Conservation (phyloP, 306 rosid species). For the Vigna hirtella region DNA sequence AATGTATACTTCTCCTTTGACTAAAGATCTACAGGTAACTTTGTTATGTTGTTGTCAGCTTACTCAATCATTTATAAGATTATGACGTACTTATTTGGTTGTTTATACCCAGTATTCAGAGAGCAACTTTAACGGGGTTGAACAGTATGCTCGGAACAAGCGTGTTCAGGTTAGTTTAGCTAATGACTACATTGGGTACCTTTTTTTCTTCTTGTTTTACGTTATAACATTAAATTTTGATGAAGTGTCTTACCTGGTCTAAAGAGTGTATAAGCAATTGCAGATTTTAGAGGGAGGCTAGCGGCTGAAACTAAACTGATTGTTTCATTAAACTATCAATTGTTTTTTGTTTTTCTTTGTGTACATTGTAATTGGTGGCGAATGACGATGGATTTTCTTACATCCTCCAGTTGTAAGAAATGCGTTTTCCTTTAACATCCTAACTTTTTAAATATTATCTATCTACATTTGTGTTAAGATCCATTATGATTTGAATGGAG, state of each 20-base stretch:
- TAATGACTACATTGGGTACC: constrained; percentile 16
- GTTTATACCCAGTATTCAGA: constrained; percentile 62
- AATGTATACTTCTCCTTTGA: constrained; percentile 86
- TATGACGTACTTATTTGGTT: constrained; percentile 30
- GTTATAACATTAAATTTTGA: neutral
- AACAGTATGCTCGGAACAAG: constrained; percentile 87
- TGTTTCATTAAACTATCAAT: neutral
- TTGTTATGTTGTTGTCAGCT: constrained; percentile 7
- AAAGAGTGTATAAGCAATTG: neutral
- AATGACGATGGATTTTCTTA: neutral
- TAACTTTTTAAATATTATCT: neutral
- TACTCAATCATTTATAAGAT: neutral
- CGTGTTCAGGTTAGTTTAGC: constrained; percentile 80
- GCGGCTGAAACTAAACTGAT: neutral
- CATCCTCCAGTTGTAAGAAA: neutral
- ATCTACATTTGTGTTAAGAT: neutral
- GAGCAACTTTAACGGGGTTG: constrained; percentile 66
- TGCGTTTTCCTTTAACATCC: neutral
- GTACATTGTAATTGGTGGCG: neutral
- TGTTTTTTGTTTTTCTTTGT: neutral
- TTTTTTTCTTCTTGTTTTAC: neutral
- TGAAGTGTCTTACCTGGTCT: neutral
- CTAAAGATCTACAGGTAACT: constrained; percentile 78
- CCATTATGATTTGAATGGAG: neutral
- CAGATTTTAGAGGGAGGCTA: neutral